Evolutionary conservation across 164 flowering plant species (phyloP).

Genomic region (Aristolochia fimbriata): DNA sequence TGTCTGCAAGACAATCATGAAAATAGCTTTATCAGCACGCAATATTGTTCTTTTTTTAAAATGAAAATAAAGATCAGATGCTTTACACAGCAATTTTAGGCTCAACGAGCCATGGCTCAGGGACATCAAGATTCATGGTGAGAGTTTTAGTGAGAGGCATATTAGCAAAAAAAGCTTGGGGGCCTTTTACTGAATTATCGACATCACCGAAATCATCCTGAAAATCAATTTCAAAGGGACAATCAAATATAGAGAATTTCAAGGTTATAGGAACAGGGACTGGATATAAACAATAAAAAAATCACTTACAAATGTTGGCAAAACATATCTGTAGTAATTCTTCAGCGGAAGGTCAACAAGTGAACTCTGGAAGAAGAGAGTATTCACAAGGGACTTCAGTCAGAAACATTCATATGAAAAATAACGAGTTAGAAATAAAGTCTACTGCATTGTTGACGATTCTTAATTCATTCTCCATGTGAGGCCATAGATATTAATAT

Average conservation of each 20-base stretch:
- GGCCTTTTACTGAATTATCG: constrained; percentile 65
- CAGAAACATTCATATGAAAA: no score
- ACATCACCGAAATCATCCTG: constrained; percentile 88
- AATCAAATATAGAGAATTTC: constrained; percentile 3
- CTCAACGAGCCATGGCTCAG: constrained; percentile 99
- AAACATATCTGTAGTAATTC: constrained; percentile 91
- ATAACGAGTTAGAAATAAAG: no score
- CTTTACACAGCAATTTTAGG: constrained; percentile 92
- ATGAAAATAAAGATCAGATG: constrained; percentile 2
- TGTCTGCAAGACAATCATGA: constrained; percentile 38
- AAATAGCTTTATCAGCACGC: neutral
- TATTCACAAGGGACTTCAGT: constrained; percentile 1
- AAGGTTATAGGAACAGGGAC: constrained; percentile 1
- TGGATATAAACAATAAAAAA: neutral
- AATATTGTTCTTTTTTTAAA: neutral
- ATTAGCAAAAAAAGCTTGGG: constrained; percentile 89
- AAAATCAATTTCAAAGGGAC: constrained; percentile 11
- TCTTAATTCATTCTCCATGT: no score
- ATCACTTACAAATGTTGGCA: constrained; percentile 69
- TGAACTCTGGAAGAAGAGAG: constrained; percentile 67
- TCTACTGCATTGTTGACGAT: no score
- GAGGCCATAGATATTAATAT: no score
- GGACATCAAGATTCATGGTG: constrained; percentile 99
- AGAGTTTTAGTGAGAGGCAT: constrained; percentile 98
- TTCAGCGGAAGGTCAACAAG: constrained; percentile 92